Percentiles rank a stretch among this genome's conserved stretches.
phyloP scores from a whole-genome alignment of 129 eudicot species.

The Flaveria bidentis region DNA sequence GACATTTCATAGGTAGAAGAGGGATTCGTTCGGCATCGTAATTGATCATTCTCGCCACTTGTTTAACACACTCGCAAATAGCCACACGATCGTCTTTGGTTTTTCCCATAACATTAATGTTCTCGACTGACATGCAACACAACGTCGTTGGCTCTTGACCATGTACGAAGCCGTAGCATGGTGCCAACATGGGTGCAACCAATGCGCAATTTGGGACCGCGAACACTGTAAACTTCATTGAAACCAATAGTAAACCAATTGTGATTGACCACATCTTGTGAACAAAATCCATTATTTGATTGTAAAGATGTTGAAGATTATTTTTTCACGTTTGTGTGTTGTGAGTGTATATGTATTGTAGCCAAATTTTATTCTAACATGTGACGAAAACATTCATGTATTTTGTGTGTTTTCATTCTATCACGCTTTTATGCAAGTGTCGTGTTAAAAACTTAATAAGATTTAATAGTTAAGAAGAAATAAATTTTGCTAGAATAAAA shows the following conservation, averaged over 20 bases:
- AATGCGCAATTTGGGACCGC: constrained; percentile 25
- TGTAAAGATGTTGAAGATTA: background rate
- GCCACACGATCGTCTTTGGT: constrained; percentile 33
- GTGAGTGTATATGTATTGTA: background rate
- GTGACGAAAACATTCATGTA: constrained; percentile 25
- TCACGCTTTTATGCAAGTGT: constrained; percentile 9
- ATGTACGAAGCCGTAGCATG: constrained; percentile 25
- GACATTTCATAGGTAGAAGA: constrained; percentile 36
- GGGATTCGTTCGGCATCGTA: constrained; percentile 28
- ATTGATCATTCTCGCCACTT: constrained; percentile 11
- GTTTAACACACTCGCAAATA: constrained; percentile 34
- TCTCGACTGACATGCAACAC: constrained; percentile 27
- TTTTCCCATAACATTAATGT: constrained; percentile 21
- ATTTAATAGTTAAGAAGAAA: too few relatives aligned
- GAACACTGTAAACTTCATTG: constrained; percentile 20
- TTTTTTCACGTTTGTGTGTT: background rate
- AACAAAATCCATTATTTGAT: constrained; percentile 20
- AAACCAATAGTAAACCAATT: constrained; percentile 19
- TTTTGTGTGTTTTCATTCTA: constrained; percentile 14
- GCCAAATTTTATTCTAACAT: background rate
- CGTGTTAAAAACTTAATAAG: background rate
- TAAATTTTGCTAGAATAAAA: too few relatives aligned
- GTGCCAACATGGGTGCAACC: constrained; percentile 24
- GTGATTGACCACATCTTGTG: constrained; percentile 7
- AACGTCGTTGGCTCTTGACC: constrained; percentile 29